Conservation (phyloP, 2,329 filamentous ascomycete genomes). For the Calonectria crousiana region DNA sequence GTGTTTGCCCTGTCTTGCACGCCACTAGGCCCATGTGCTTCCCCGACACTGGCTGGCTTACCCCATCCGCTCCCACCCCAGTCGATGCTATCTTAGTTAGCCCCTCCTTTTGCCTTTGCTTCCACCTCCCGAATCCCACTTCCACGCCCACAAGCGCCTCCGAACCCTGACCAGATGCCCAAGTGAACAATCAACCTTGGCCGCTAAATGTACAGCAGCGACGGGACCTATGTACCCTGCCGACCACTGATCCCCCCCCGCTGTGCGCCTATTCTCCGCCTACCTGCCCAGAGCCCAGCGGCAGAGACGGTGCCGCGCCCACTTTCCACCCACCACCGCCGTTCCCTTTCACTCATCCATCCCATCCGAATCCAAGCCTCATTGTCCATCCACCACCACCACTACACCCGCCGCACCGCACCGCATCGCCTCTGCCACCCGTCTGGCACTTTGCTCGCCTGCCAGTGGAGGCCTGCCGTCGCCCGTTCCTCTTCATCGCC, state of each 20-base stretch:
- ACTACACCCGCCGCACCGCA: background rate
- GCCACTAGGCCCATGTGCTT: background rate
- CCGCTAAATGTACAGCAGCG: slow-evolving; percentile 1
- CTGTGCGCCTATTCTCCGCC: slow-evolving; percentile 41
- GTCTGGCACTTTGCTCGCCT: slow-evolving; percentile 29
- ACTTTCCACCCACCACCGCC: slow-evolving; percentile 36
- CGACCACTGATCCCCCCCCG: background rate
- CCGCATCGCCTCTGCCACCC: slow-evolving; percentile 39
- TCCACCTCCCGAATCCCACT: slow-evolving; percentile 11
- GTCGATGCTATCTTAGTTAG: slow-evolving; percentile 4
- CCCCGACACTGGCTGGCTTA: slow-evolving; percentile 4
- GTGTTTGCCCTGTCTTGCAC: background rate
- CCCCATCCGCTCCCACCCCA: slow-evolving; percentile 10
- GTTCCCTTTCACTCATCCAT: slow-evolving; percentile 34
- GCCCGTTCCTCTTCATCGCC: slow-evolving; percentile 4
- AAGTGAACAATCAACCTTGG: slow-evolving; percentile 5
- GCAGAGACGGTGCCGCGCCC: slow-evolving; percentile 33
- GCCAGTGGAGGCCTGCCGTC: slow-evolving; percentile 28
- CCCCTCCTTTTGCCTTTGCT: slow-evolving; percentile 3
- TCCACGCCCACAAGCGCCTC: slow-evolving; percentile 34
- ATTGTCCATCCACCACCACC: slow-evolving; percentile 24
- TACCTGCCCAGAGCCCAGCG: slow-evolving; percentile 16
- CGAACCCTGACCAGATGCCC: slow-evolving; percentile 15
- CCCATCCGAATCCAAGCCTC: slow-evolving; percentile 39
- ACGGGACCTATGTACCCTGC: background rate